phyloP scores from a whole-genome alignment of 495 filamentous ascomycete species.

The Peziza echinospora region DNA sequence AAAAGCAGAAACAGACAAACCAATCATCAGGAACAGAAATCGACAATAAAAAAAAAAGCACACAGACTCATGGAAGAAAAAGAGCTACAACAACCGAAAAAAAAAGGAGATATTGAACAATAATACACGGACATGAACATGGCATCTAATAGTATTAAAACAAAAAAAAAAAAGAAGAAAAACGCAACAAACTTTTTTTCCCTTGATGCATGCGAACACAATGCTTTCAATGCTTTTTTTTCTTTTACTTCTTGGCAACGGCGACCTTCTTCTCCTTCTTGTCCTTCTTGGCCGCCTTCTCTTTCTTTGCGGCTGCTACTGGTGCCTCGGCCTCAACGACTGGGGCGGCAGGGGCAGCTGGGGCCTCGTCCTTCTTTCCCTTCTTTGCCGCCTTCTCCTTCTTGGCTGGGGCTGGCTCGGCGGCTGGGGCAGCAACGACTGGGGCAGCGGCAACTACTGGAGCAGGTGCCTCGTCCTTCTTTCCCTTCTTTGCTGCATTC shows the following conservation, averaged over 20 bases:
- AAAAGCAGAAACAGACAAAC: too few species aligned
- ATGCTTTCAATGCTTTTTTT: too few species aligned
- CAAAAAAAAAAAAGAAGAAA: too few species aligned
- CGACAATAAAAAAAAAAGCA: too few species aligned
- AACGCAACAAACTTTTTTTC: too few species aligned
- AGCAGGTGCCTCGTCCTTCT: constrained; percentile 10
- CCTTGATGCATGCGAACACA: too few species aligned
- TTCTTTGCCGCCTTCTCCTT: constrained; percentile 13
- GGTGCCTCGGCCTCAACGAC: constrained; percentile 6
- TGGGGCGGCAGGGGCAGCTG: constrained; percentile 3
- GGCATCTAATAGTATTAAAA: too few species aligned
- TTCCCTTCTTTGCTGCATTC: constrained; percentile 15
- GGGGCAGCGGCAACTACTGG: constrained; percentile 4
- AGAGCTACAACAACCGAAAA: too few species aligned
- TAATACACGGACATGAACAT: too few species aligned
- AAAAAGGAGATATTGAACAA: too few species aligned
- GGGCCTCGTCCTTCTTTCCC: constrained; percentile 7
- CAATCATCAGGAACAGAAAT: too few species aligned
- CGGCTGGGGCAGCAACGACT: constrained; percentile 5
- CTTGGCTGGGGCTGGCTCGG: constrained; percentile 15
- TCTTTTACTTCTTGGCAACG: not conserved
- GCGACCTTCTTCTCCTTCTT: constrained; percentile 11
- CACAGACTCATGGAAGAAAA: too few species aligned
- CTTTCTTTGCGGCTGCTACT: constrained; percentile 18
- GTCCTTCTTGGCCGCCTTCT: constrained; percentile 17